Evolutionary conservation across 305 asterid species (phyloP), one percentile per base, ranked within the genome.

Genomic region (Coffea humblotiana): DNA sequence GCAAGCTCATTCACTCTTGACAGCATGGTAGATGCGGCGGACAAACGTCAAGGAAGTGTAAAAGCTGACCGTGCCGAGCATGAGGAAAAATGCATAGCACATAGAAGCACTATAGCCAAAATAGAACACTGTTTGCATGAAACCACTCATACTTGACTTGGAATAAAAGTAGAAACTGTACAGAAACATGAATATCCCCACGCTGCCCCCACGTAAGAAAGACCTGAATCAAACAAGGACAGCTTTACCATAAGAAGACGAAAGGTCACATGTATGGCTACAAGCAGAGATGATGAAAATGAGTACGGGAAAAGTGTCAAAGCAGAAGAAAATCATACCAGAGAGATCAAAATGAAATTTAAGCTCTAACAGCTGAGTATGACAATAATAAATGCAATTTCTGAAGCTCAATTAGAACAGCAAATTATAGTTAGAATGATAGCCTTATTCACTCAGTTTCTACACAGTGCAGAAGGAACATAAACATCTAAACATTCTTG

Each of bases 81-180:
- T 79, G 67, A 95, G 86, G 96, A 93, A 93, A 84, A 93, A 78
- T 0, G 97, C 94, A n/a, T 83, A 91, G 88, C 97, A 95, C 84
- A 93, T 40, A 87, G 91, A 90, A 52, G 89, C 88, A 61, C 83
- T 95, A 90, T 92, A 88, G 67, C 94, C 94, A 37, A 93, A 88
- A 85, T 89, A 95, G 91, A 87, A 83, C 71, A 86, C 61, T 0
- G 88, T 84, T 84, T 95, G 98, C 79, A 92, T 84, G 82, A 85
- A 29, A 13, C 98, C 99, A 2, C 83, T 88, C 97, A 95, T 92
- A 69, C 82, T 88, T 73, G 99, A 94, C 79, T 85, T 88, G 83
- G 70, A 73, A 82, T 90, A 94, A 85, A 88, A 95, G 84, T 84
- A 88, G 76, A 90, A 72, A 82, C 93, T 85, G 82, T 94, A 87